A percentile compares a stretch with the other conserved stretches of the same genome.
Conservation (phyloP, 2,329 filamentous ascomycete species). For the Exophiala oligosperma region DNA sequence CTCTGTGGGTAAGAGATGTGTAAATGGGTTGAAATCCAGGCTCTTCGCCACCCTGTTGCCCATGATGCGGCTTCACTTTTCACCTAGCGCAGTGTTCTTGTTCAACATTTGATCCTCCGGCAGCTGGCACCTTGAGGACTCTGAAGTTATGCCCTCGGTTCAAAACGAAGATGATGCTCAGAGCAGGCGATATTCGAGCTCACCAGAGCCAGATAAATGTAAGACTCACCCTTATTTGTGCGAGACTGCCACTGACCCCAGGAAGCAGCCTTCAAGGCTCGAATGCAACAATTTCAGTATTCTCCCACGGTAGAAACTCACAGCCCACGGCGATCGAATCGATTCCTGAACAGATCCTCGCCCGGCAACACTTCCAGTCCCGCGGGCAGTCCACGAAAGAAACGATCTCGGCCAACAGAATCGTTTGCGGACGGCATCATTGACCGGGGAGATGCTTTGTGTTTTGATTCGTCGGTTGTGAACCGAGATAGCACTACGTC, state of each 20-base stretch:
- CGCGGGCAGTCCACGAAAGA: slow-evolving; percentile 9
- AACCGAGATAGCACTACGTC: slow-evolving; percentile 2
- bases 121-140: too few species aligned
- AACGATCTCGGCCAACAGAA: slow-evolving; percentile 1
- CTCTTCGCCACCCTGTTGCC: neutral
- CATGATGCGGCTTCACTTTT: neutral
- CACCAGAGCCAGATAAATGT: neutral
- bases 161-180: neutral
- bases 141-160: too few species aligned
- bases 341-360: slow-evolving; percentile 2
- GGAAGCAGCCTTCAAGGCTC: slow-evolving; percentile 19
- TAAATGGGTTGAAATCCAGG: too few species aligned
- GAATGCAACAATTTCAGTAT: slow-evolving; percentile 20
- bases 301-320: neutral
- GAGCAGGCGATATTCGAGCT: neutral
- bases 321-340: slow-evolving; percentile 13
- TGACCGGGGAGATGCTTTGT: neutral
- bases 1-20: too few species aligned
- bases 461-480: neutral
- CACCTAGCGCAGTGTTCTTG: neutral
- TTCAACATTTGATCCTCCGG: too few species aligned
- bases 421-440: neutral
- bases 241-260: neutral
- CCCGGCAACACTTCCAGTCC: neutral
- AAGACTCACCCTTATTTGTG: neutral